Conservation (phyloP, 768 basidiomycete species). For the Tricholoma sp. region DNA sequence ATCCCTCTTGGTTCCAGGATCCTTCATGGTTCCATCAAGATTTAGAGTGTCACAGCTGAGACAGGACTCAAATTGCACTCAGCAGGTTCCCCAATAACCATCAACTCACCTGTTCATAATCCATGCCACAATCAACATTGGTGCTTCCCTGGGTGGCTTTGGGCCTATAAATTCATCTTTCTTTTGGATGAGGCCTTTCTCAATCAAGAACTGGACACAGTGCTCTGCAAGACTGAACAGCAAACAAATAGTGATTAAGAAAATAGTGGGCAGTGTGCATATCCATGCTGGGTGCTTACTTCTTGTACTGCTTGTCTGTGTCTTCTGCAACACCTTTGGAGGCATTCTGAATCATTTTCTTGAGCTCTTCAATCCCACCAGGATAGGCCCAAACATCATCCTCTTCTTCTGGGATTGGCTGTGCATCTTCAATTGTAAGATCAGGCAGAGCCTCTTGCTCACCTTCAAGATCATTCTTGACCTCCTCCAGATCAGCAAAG, state of each 20-base stretch:
- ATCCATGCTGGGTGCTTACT: not conserved
- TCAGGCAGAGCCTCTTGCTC: not conserved
- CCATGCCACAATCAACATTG: constrained; percentile 13
- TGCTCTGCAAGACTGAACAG: not conserved
- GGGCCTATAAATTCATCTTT: constrained; percentile 2
- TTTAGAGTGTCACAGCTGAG: constrained; percentile 13
- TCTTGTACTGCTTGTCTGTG: not conserved
- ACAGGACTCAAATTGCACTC: no score
- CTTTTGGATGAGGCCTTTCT: not conserved
- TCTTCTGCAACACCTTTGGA: not conserved
- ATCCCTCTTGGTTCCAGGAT: not conserved
- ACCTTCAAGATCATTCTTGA: constrained; percentile 1
- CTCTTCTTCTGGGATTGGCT: not conserved
- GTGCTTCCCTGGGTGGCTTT: constrained; percentile 5
- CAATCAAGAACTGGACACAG: not conserved
- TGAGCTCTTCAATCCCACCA: not conserved
- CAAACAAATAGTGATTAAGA: not conserved
- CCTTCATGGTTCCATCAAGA: constrained; percentile 8
- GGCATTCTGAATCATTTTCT: not conserved
- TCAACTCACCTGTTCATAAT: constrained; percentile 15
- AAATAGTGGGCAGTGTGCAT: no score
- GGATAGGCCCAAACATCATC: not conserved
- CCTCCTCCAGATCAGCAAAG: not conserved
- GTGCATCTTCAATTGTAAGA: not conserved
- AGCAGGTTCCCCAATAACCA: not conserved